Conservation (phyloP, 495 filamentous ascomycete species). For the Lophiotrema nucula region DNA sequence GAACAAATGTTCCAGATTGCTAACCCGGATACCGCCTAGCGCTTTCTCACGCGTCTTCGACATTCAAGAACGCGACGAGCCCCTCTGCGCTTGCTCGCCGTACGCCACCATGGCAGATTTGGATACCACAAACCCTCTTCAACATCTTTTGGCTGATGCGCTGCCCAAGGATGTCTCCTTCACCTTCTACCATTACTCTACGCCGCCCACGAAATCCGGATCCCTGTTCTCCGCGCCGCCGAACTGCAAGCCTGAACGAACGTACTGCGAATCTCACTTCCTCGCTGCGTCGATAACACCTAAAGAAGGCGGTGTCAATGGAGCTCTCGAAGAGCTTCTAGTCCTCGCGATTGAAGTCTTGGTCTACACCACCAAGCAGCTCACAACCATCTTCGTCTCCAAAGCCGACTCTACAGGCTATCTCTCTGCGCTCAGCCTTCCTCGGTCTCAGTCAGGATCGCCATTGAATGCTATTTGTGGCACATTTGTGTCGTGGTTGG, state of each 20-base stretch:
- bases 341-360: constrained; percentile 70
- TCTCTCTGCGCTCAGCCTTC: constrained; percentile 62
- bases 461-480: constrained; percentile 68
- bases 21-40: too few species aligned
- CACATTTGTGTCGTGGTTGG: constrained; percentile 73
- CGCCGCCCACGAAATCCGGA: constrained; percentile 67
- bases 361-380: constrained; percentile 69
- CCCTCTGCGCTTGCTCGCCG: neutral
- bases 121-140: constrained; percentile 1
- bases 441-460: constrained; percentile 60
- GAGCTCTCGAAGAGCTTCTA: constrained; percentile 41
- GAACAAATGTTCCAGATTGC: too few species aligned
- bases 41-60: neutral
- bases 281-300: constrained; percentile 63
- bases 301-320: neutral
- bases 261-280: constrained; percentile 88
- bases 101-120: constrained; percentile 1
- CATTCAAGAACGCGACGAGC: neutral
- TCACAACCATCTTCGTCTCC: constrained; percentile 87
- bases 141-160: constrained; percentile 61
- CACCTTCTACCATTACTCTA: constrained; percentile 82
- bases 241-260: constrained; percentile 63
- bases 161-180: constrained; percentile 70
- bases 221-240: constrained; percentile 80
- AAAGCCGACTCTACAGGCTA: constrained; percentile 97